phyloP scores from a whole-genome alignment of 257 asterid genomes.

The Solanum neorickii region DNA sequence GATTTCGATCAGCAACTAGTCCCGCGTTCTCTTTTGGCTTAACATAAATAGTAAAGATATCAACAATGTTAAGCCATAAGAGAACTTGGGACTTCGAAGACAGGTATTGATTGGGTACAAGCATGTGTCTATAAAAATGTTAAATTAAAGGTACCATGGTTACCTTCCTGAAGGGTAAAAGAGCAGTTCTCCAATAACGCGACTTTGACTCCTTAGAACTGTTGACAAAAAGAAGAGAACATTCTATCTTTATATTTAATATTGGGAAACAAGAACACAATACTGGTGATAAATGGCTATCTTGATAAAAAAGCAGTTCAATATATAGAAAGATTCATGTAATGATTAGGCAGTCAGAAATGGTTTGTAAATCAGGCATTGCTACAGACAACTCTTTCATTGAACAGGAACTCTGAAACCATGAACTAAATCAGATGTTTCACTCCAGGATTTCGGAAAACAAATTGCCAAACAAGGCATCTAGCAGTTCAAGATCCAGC shows the following conservation, averaged over 20 bases:
- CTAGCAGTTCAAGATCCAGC: not conserved
- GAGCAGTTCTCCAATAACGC: slow-evolving; percentile 42
- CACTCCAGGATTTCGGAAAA: not conserved
- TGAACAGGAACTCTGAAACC: not conserved
- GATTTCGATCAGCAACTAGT: not conserved
- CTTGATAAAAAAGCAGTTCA: not conserved
- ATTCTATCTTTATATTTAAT: slow-evolving; percentile 14
- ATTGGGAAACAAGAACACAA: not conserved
- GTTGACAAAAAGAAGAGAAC: not conserved
- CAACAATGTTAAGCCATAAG: not conserved
- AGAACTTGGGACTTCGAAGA: not conserved
- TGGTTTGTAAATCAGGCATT: not conserved
- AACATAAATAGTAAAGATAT: too few relatives aligned
- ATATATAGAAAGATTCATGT: not conserved
- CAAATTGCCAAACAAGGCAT: not conserved
- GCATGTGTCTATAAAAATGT: not conserved
- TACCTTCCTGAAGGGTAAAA: slow-evolving; percentile 49
- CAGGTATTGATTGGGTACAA: not conserved
- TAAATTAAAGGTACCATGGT: not conserved
- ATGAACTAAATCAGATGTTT: not conserved
- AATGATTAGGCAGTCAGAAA: not conserved
- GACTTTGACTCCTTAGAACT: slow-evolving; percentile 14
- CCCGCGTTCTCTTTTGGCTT: too few relatives aligned
- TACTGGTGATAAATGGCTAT: not conserved
- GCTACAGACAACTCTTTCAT: not conserved